Evolutionary conservation across 2,329 filamentous ascomycete species (phyloP), one percentile per base, ranked within the genome.

Genomic region (Cladosporium halotolerans): DNA sequence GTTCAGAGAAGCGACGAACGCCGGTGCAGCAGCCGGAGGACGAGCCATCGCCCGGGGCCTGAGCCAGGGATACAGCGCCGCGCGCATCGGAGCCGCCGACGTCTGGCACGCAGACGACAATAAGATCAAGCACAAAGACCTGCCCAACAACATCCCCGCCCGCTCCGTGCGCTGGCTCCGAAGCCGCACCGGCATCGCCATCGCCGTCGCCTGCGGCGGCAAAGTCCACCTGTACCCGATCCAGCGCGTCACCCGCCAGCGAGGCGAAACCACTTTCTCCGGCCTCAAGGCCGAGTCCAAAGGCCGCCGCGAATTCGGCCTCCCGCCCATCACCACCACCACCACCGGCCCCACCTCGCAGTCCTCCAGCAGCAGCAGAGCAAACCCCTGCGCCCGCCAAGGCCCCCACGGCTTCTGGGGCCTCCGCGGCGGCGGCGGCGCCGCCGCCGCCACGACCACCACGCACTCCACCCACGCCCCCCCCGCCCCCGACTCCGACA

Each of bases 51-150:
- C 85, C 52, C 84, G 83, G 46, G 85, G 85, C 43, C 83, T 91
- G 57, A 88, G 83, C 65, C 84, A 83, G 65, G 89, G 86, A 3
- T 79, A 89, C 28, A 85, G 83, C 39, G 86, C 85, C 65, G 86
- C 85, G n/a, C 72, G 72, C 56, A 85, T 84, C 53, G 82, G 78
- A 41, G 82, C 86, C 67, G 85, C 78, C 60, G 82, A 86, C 59
- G 79, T 90, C 54, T 83, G 86, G 44, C 86, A 89, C 61, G 86
- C 82, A 0, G 84, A 84, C 9, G 86, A 89, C 65, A 89, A 88
- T 68, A 81, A 88, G 57, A 79, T 90, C 40, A 80, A 85, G 43
- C 73, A 89, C 31, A 86, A 86, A 9, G 71, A 73, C 9, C 78
- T 79, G 44, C 67, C 75, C 23, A 72, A 76, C 13, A 72, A 72